Conservation (phyloP, 371 early-diverging fungal species). For the Lichtheimia ramosa region DNA sequence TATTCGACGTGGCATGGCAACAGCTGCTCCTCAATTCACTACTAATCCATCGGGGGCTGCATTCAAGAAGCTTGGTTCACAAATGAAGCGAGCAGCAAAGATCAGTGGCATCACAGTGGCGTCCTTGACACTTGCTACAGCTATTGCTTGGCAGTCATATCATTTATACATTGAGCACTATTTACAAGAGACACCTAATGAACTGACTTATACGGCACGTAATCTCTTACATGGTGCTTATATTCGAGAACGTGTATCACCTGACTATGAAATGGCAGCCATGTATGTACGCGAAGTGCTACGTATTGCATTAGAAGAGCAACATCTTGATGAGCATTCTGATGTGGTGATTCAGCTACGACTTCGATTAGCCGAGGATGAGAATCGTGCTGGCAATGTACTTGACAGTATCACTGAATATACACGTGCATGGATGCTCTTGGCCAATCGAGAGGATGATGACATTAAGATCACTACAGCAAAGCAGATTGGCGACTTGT, state of each 20-base stretch:
- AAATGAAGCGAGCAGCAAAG: constrained; percentile 34
- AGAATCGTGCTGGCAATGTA: constrained; percentile 38
- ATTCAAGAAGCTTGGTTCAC: constrained; percentile 17
- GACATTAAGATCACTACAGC: constrained; percentile 16
- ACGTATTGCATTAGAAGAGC: constrained; percentile 37
- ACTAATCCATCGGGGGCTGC: constrained; percentile 40
- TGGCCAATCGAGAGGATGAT: not conserved
- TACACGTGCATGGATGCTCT: constrained; percentile 31
- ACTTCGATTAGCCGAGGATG: constrained; percentile 39
- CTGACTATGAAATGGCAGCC: constrained; percentile 41
- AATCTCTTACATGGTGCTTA: constrained; percentile 53
- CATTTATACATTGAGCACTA: constrained; percentile 53
- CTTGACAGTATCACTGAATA: constrained; percentile 48
- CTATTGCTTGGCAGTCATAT: constrained; percentile 41
- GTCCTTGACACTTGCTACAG: constrained; percentile 26
- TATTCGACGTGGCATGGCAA: not conserved
- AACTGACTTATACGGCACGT: constrained; percentile 39
- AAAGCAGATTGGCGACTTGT: constrained; percentile 53
- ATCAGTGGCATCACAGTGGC: constrained; percentile 31
- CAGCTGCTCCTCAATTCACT: constrained; percentile 9
- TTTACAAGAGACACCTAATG: constrained; percentile 38
- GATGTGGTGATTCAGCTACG: constrained; percentile 32
- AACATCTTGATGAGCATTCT: constrained; percentile 27
- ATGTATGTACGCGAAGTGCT: constrained; percentile 42
- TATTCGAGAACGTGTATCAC: constrained; percentile 41